Conservation (phyloP, 1,284 basidiomycete genomes). For the Mycena sp. region DNA sequence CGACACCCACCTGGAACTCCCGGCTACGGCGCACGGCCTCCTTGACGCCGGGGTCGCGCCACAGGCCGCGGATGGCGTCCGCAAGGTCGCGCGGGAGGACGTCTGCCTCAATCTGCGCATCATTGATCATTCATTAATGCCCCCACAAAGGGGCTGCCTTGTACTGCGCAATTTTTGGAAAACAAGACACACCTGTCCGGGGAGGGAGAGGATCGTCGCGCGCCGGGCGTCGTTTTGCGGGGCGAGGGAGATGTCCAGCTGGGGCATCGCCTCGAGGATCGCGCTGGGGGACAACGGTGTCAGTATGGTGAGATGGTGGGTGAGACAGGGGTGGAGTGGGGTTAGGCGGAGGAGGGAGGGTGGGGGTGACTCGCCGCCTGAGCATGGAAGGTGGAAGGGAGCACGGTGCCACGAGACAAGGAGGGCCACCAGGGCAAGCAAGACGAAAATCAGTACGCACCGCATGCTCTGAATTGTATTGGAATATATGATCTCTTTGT, state of each 20-base stretch:
- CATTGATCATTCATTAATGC: too few relatives aligned
- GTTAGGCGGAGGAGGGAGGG: too few relatives aligned
- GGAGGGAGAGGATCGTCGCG: constrained; percentile 82
- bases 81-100: constrained; percentile 81
- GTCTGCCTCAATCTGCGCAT: constrained; percentile 87
- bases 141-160: too few relatives aligned
- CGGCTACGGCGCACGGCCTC: constrained; percentile 87
- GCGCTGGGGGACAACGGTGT: constrained; percentile 56
- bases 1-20: too few relatives aligned
- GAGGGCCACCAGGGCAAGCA: neutral
- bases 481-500: constrained; percentile 97
- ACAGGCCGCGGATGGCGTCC: constrained; percentile 87
- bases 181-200: too few relatives aligned
- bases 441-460: constrained; percentile 49
- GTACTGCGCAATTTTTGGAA: too few relatives aligned
- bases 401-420: neutral
- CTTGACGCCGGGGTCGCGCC: constrained; percentile 82
- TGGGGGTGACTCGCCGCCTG: too few relatives aligned
- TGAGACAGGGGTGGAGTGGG: too few relatives aligned
- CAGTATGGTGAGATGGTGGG: too few relatives aligned
- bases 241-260: constrained; percentile 57
- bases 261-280: constrained; percentile 92
- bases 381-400: neutral
- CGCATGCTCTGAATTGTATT: constrained; percentile 98
- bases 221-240: constrained; percentile 78